Evolutionary conservation across 129 eudicot species (phyloP).

Genomic region (Cynara cardunculus): DNA sequence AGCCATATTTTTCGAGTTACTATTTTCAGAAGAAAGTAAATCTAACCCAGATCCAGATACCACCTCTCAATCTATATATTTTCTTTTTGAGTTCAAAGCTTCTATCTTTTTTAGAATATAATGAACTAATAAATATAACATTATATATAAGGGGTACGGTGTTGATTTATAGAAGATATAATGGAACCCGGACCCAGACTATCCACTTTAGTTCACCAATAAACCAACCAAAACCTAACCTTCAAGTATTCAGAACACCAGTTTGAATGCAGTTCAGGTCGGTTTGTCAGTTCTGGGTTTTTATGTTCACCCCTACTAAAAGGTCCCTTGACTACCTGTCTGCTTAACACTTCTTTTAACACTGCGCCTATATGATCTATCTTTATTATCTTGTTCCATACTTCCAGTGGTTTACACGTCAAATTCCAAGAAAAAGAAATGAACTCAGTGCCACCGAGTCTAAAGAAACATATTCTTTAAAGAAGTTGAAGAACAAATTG

Average conservation of each 20-base stretch:
- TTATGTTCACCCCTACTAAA: background rate
- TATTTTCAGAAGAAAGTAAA: background rate
- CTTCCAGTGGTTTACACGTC: background rate
- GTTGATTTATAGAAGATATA: background rate
- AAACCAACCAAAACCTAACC: background rate
- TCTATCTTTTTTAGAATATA: background rate
- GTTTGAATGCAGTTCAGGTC: background rate
- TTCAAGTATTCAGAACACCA: background rate
- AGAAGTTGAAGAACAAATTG: background rate
- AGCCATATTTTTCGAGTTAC: background rate
- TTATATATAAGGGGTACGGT: background rate
- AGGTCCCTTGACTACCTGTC: background rate
- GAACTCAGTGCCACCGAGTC: background rate
- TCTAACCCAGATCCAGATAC: background rate
- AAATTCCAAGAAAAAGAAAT: background rate
- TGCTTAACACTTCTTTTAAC: background rate
- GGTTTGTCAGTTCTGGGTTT: background rate
- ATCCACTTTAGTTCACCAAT: background rate
- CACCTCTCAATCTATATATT: background rate
- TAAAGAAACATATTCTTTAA: constrained; percentile 9
- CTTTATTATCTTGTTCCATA: background rate
- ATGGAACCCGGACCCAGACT: background rate
- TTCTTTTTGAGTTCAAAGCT: background rate
- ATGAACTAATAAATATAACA: background rate
- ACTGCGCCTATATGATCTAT: background rate